Evolutionary conservation across 768 basidiomycete species (phyloP), one percentile per base, ranked within the genome.

Genomic region (Neoboletus magnificus): DNA sequence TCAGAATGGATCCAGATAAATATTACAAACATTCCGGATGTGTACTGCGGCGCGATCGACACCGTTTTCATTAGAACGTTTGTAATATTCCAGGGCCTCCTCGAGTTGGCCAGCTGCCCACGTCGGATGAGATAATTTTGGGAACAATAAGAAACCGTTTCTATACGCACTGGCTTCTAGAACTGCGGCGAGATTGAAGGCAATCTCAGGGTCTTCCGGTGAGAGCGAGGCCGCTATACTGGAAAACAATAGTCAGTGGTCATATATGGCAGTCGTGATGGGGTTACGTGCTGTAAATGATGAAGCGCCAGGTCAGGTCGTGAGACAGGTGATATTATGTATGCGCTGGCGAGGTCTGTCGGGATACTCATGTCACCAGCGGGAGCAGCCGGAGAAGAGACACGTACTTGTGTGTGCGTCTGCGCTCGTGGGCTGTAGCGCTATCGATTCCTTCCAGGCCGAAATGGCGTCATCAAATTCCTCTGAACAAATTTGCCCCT

Each of bases 181-280:
- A 63, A 94, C 90, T 43, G 91, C 92, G 48, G 89, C 92, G 55
- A 92, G 82, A 75, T 94, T 94, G 79, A 93, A 94, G 16, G 89
- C 86, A 66, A 93, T 91, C 70, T 94, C 92, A 69, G 89, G 86
- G 77, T 94, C 92, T 70, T 91, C 88, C 44, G 92, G 92, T 56
- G 86, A 81, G 62, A 94, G 80, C n/a, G 85, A 84, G 42, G 84
- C 79, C 47, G 92, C 92, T 68, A 89, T 85, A 62, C 92, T 94
- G 73, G 56, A 67, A 66, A 59, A 64, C 67, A 66, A 69, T 67
- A 66, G 56, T 72, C 53, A 73, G 66, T 60, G 58, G 48, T 60
- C 65, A 42, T 61, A 70, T 66, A 65, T 62, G 66, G 66, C 61
- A 63, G 55, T 57, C 47, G 57, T 65, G 62, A 60, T 56, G 59